Evolutionary conservation across 371 early-diverging fungal genomes (phyloP).

Genomic region (Entomophthora muscae): DNA sequence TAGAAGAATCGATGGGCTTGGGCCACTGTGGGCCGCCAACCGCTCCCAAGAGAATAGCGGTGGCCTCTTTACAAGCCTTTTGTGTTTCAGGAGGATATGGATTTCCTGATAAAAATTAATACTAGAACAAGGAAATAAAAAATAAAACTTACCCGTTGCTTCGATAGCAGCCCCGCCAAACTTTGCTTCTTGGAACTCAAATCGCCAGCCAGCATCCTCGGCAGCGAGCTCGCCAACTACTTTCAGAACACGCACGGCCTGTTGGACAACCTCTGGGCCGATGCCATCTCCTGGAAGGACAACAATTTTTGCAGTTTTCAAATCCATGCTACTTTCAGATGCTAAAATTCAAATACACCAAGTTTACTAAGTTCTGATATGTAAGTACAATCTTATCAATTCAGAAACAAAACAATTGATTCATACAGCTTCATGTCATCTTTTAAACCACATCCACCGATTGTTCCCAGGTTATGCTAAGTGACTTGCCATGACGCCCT

Average conservation of each 20-base stretch:
- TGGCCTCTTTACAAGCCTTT: conserved; percentile 57
- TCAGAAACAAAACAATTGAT: too few relatives aligned
- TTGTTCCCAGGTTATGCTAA: too few relatives aligned
- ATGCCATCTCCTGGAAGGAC: conserved; percentile 90
- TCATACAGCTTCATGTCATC: too few relatives aligned
- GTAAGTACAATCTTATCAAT: not conserved
- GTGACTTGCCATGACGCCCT: too few relatives aligned
- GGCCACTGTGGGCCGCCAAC: conserved; percentile 95
- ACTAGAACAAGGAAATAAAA: not conserved
- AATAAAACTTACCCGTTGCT: conserved; percentile 39
- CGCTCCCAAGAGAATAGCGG: conserved; percentile 88
- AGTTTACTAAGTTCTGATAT: not conserved
- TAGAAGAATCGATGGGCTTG: conserved; percentile 23
- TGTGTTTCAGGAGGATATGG: conserved; percentile 67
- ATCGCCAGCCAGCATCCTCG: conserved; percentile 26
- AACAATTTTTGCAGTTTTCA: conserved; percentile 28
- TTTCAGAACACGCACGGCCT: conserved; percentile 76
- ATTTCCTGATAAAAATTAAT: conserved; percentile 26
- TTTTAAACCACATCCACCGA: too few relatives aligned
- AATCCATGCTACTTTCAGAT: not conserved
- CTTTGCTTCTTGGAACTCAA: conserved; percentile 57
- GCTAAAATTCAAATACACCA: not conserved
- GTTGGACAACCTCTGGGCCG: conserved; percentile 84
- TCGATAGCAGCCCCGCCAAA: conserved; percentile 91
- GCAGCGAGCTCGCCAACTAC: conserved; percentile 42